These are phyloP conservation scores for Parascedosporium putredinis DNA, from an alignment of 2,329 filamentous ascomycete species.

Conservation along the genomic window DNA sequence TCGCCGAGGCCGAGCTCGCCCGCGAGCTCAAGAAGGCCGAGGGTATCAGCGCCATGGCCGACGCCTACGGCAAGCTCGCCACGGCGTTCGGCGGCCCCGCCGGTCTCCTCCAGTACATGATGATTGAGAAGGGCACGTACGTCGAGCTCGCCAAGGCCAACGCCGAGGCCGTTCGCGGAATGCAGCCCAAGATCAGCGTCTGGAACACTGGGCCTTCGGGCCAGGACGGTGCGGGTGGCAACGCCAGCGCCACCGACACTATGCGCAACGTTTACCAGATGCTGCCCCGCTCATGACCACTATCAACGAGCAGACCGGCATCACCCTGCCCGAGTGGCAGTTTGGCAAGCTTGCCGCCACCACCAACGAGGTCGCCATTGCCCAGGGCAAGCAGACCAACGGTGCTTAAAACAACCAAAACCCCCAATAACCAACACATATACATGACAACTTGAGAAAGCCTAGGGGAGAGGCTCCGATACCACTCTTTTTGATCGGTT, in stretches of 20 bases:
- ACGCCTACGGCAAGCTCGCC: slow-evolving; percentile 65
- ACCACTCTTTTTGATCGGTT: no score
- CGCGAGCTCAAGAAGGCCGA: slow-evolving; percentile 64
- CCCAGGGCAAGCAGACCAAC: background rate
- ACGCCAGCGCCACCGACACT: slow-evolving; percentile 41
- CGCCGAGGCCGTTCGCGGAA: slow-evolving; percentile 60
- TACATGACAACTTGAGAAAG: no score
- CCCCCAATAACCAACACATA: no score
- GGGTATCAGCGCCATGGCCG: slow-evolving; percentile 65
- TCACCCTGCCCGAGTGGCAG: slow-evolving; percentile 68
- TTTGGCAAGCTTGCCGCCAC: slow-evolving; percentile 37
- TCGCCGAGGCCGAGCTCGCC: slow-evolving; percentile 50
- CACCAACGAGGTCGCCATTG: slow-evolving; percentile 17
- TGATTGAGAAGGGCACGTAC: slow-evolving; percentile 77
- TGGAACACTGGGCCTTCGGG: slow-evolving; percentile 66
- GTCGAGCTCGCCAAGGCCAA: slow-evolving; percentile 70
- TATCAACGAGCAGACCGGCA: slow-evolving; percentile 82
- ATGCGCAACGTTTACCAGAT: slow-evolving; percentile 79
- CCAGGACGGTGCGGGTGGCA: slow-evolving; percentile 27
- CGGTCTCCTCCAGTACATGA: slow-evolving; percentile 72
- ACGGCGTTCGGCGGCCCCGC: slow-evolving; percentile 67
- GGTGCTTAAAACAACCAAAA: background rate
- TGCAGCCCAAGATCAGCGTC: slow-evolving; percentile 82
- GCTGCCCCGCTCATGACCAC: slow-evolving; percentile 74
- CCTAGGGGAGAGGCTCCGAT: no score